phyloP scores from a whole-genome alignment of 768 basidiomycete species.

The Dictyophora rubrovolvata region DNA sequence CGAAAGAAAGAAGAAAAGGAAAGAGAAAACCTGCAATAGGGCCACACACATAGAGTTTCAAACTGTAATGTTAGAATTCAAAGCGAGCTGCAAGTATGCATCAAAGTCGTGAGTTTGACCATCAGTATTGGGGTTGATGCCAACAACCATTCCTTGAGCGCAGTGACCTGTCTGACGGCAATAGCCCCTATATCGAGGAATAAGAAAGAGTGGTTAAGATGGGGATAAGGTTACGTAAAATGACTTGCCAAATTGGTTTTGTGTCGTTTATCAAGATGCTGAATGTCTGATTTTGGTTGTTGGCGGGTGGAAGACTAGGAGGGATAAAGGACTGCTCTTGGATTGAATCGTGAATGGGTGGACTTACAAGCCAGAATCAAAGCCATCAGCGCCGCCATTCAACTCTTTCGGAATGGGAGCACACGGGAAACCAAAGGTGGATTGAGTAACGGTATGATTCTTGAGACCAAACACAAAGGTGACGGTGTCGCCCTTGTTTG shows the following conservation, averaged over 20 bases:
- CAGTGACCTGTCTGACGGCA: not conserved
- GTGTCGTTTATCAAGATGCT: conserved; percentile 50
- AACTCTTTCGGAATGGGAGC: conserved; percentile 24
- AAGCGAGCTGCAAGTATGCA: not conserved
- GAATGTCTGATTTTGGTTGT: conserved; percentile 39
- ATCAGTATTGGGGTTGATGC: not conserved
- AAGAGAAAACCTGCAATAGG: too few species aligned
- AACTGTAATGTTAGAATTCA: not conserved
- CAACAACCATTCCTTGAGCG: not conserved
- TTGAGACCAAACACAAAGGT: conserved; percentile 34
- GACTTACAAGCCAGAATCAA: conserved; percentile 51
- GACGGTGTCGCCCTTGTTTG: conserved; percentile 27
- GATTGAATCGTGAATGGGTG: not conserved
- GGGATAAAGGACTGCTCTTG: not conserved
- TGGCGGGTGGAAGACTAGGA: conserved; percentile 29
- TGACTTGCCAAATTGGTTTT: conserved; percentile 22
- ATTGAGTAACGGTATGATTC: conserved; percentile 61
- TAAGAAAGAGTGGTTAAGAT: not conserved
- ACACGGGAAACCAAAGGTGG: conserved; percentile 52
- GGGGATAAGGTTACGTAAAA: too few species aligned
- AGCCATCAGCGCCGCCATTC: conserved; percentile 28
- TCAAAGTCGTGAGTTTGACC: not conserved
- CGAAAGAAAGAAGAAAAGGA: too few species aligned
- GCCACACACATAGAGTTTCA: too few species aligned
- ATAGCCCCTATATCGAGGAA: not conserved